Evolutionary conservation across 345 rosid genomes (phyloP).

Genomic region (rapeseed (Brassica napus)): Da-Ae NC_063434.1:25325501-25326000

Average conservation of each 20-base stretch:
- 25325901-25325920: constrained; percentile 64
- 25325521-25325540: constrained; percentile 89
- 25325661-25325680: constrained; percentile 56
- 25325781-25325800: not conserved
- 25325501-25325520: constrained; percentile 67
- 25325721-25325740: constrained; percentile 42
- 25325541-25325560: constrained; percentile 89
- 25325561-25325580: constrained; percentile 66
- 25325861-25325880: constrained; percentile 54
- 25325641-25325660: constrained; percentile 70
- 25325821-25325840: constrained; percentile 24
- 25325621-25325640: constrained; percentile 67
- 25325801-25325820: no score
- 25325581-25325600: constrained; percentile 74
- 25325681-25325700: constrained; percentile 59
- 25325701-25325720: constrained; percentile 46
- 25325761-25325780: constrained; percentile 13
- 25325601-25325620: constrained; percentile 93
- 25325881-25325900: constrained; percentile 55
- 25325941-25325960: constrained; percentile 20
- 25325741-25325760: constrained; percentile 55
- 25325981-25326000: not conserved
- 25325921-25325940: constrained; percentile 47
- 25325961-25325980: not conserved
- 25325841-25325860: constrained; percentile 44